Conservation (phyloP, 306 rosid genomes). For the Cucumis hystrix region DNA sequence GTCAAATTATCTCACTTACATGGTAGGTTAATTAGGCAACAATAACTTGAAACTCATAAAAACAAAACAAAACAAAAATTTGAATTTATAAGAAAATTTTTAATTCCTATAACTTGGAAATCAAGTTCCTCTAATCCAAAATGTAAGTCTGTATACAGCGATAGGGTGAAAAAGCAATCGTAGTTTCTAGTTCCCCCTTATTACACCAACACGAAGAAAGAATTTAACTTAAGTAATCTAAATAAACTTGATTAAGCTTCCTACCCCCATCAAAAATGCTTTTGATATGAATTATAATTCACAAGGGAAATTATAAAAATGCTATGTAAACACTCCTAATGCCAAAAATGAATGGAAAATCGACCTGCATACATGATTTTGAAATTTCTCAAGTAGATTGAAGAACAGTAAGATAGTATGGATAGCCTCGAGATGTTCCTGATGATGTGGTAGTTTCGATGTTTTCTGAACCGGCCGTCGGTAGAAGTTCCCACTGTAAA, state of each 20-base stretch:
- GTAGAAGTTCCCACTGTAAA: constrained; percentile 60
- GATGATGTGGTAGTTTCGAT: constrained; percentile 22
- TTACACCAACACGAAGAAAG: not conserved
- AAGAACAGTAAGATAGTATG: constrained; percentile 62
- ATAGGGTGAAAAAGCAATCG: not conserved
- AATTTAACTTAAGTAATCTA: constrained; percentile 8
- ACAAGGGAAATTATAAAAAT: not conserved
- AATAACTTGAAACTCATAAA: too few species aligned
- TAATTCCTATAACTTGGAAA: not conserved
- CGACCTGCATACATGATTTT: not conserved
- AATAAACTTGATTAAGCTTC: not conserved
- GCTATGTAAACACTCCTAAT: constrained; percentile 28
- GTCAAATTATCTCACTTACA: too few species aligned
- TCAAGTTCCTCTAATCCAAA: not conserved
- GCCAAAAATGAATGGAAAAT: constrained; percentile 2
- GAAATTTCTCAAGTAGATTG: constrained; percentile 36
- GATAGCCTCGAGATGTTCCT: constrained; percentile 75
- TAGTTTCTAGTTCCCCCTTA: constrained; percentile 5
- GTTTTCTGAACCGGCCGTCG: constrained; percentile 17
- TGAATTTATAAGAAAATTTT: not conserved
- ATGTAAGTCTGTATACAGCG: not conserved
- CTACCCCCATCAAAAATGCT: constrained; percentile 7
- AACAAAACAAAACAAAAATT: too few species aligned
- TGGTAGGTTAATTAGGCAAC: too few species aligned
- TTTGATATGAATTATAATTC: not conserved